These are phyloP conservation scores for Malus orientalis DNA, from an alignment of 306 rosid genomes.

Conservation along the genomic window DNA sequence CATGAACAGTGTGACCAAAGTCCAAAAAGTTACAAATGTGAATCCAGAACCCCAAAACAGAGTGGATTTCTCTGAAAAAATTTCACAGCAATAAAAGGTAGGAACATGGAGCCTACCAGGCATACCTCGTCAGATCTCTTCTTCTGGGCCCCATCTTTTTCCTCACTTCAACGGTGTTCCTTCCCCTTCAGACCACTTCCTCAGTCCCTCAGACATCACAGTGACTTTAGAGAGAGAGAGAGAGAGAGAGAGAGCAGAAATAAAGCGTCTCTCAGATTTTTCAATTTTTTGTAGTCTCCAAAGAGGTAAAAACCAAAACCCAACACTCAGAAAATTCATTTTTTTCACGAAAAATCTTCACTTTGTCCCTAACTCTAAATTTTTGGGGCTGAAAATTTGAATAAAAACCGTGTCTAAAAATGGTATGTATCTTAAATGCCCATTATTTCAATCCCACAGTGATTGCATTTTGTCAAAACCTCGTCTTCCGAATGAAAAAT, in stretches of 20 bases:
- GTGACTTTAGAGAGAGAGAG: conserved; percentile 14
- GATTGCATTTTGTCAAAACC: neutral
- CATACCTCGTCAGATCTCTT: conserved; percentile 58
- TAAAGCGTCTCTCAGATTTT: neutral
- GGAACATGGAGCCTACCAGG: conserved; percentile 55
- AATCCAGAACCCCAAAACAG: conserved; percentile 34
- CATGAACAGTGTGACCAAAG: neutral
- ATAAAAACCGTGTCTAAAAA: conserved; percentile 7
- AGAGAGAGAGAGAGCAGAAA: neutral
- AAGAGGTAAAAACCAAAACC: neutral
- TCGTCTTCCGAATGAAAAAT: conserved; percentile 4
- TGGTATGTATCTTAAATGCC: neutral
- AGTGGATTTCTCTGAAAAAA: conserved; percentile 24
- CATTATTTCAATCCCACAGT: neutral
- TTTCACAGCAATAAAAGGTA: conserved; percentile 36
- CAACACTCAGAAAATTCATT: neutral
- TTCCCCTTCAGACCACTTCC: conserved; percentile 40
- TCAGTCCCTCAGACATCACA: conserved; percentile 32
- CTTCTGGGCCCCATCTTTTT: conserved; percentile 42
- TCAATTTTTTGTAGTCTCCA: neutral
- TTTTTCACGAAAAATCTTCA: conserved; percentile 6
- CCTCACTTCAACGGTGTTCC: conserved; percentile 43
- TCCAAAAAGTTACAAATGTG: conserved; percentile 9
- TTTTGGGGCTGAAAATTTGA: neutral
- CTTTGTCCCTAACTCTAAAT: neutral